Evolutionary conservation across 257 asterid species (phyloP), one percentile per base, ranked within the genome.

Genomic region (Scutellaria galericulata): DNA sequence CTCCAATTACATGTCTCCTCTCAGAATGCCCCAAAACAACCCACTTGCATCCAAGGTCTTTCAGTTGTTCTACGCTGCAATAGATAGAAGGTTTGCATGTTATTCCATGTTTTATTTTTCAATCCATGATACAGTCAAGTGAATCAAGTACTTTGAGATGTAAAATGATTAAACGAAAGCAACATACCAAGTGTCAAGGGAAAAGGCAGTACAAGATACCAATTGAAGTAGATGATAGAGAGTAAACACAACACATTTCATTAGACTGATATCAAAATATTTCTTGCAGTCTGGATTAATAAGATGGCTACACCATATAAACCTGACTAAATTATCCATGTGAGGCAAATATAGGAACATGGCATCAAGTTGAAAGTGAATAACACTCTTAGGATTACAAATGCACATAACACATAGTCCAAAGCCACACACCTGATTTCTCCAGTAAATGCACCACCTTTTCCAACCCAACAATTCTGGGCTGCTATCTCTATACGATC

Each of bases 371-470:
- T 20, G 60, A 41, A 24, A 41, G 52, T 5, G 58, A 54, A 48
- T 31, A 64, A 50, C 45, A 39, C 51, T 62, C 67, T 20, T 35
- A 62, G 59, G 55, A 37, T 44, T 13, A 15, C 52, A 48, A 63
- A 46, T 66, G 68, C 67, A 41, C 78, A 76, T 8, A 15, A 24
- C 39, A 52, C 54, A 41, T 12, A 53, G 11, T 63, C 47, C 51
- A 46, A 61, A 51, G 62, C 39, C 46, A 68, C 71, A 63, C 66
- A 85, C 99, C 98, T 95, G 96, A 95, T 95, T 76, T 95, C 99
- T 78, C 99, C 99, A 15, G 97, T 95, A 80, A 95, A 95, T 71
- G 98, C 99, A 65, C 99, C 99, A 77, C 98, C 99, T 83, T 95
- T 95, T 22, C 98, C 96, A 42, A 80, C 87, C 99, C 99, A 95